Percentiles rank a stretch among this genome's conserved stretches.
Conservation (phyloP, 495 filamentous ascomycete species). For the Neurospora discreta region DNA sequence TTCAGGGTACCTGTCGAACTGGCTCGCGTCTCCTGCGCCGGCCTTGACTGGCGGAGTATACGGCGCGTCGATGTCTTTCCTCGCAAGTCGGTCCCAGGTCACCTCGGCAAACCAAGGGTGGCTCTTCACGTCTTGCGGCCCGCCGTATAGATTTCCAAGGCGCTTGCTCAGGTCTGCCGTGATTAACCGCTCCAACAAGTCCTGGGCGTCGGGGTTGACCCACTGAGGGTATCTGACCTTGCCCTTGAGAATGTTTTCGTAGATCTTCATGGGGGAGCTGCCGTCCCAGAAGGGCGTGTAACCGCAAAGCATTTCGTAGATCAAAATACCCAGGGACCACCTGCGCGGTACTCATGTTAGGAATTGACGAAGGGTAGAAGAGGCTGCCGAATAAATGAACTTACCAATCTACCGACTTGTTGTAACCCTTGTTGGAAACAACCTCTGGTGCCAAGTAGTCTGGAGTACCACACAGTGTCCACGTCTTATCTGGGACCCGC, state of each 20-base stretch:
- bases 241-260: conserved; percentile 93
- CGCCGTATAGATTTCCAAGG: conserved; percentile 84
- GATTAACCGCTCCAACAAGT: conserved; percentile 84
- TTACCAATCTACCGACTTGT: conserved; percentile 98
- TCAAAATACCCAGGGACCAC: conserved; percentile 97
- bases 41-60: conserved; percentile 95
- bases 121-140: conserved; percentile 87
- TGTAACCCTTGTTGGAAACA: conserved; percentile 94
- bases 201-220: conserved; percentile 85
- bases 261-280: conserved; percentile 96
- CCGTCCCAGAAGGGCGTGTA: conserved; percentile 99
- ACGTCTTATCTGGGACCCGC: conserved; percentile 95
- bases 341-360: conserved; percentile 30
- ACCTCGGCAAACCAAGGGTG: conserved; percentile 96
- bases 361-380: background rate
- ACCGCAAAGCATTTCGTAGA: conserved; percentile 98
- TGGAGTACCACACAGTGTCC: conserved; percentile 97
- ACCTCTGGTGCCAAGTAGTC: conserved; percentile 97
- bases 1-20: conserved; percentile 96
- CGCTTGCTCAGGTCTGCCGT: conserved; percentile 92
- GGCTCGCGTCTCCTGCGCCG: conserved; percentile 87
- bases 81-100: conserved; percentile 85
- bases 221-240: conserved; percentile 93
- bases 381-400: conserved; percentile 15
- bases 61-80: conserved; percentile 96